Conservation (phyloP, 768 basidiomycete genomes). For the Daedaleopsis nitida region DNA sequence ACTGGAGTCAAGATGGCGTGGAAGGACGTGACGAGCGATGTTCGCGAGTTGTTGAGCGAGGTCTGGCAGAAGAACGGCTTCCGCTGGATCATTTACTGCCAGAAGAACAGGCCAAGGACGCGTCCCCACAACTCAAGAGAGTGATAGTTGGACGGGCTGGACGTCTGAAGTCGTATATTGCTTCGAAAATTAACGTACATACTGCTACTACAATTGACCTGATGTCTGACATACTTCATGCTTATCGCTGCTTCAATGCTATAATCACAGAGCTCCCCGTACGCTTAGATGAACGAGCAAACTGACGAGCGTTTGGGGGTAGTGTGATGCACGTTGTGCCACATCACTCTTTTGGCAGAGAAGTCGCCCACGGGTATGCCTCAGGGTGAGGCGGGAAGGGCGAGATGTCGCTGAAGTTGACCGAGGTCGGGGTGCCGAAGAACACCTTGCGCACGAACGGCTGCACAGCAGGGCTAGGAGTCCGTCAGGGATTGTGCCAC, state of each 20-base stretch:
- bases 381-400: constrained; percentile 9
- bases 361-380: constrained; percentile 9
- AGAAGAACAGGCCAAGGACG: neutral
- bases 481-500: neutral
- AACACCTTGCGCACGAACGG: constrained; percentile 9
- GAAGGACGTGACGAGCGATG: constrained; percentile 1
- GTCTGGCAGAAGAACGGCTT: neutral
- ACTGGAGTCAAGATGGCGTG: neutral
- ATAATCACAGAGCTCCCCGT: neutral
- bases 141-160: too few relatives aligned
- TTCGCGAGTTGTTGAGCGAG: neutral
- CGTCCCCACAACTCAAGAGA: neutral
- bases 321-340: neutral
- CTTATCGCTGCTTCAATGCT: neutral
- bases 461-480: neutral
- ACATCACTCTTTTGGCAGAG: neutral
- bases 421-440: constrained; percentile 6
- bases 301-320: neutral
- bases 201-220: too few relatives aligned
- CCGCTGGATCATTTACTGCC: neutral
- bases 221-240: neutral
- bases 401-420: constrained; percentile 12
- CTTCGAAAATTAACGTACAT: too few relatives aligned
- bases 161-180: too few relatives aligned
- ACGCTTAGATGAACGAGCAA: neutral